Evolutionary conservation across 306 rosid species (phyloP).

Genomic region (Trifolium fragiferum): DNA sequence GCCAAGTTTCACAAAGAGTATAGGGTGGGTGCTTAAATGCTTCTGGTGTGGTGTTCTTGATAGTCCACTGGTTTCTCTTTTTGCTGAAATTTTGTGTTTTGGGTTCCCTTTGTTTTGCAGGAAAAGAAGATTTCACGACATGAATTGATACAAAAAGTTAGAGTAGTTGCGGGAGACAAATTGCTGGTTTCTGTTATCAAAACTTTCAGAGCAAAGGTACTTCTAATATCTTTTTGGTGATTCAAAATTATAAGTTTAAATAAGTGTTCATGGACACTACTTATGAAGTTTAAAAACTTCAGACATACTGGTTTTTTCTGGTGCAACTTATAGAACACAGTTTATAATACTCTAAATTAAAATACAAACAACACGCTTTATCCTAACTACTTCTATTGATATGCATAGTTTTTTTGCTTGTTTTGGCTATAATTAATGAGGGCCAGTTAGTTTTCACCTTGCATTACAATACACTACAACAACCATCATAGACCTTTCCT

Average conservation of each 20-base stretch:
- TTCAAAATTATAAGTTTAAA: constrained; percentile 14
- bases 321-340: neutral
- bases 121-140: constrained; percentile 63
- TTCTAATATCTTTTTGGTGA: constrained; percentile 1
- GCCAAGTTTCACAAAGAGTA: constrained; percentile 60
- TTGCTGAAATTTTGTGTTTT: neutral
- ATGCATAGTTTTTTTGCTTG: constrained; percentile 19
- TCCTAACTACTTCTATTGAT: neutral
- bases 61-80: neutral
- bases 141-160: constrained; percentile 63
- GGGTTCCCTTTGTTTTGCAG: constrained; percentile 47
- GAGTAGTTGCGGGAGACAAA: constrained; percentile 75
- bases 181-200: constrained; percentile 63
- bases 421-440: neutral
- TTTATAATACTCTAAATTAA: neutral
- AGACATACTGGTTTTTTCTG: neutral
- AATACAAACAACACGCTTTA: neutral
- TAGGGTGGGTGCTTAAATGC: constrained; percentile 51
- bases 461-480: neutral
- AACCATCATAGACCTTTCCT: neutral
- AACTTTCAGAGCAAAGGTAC: constrained; percentile 67
- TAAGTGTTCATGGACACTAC: constrained; percentile 9
- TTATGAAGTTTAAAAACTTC: constrained; percentile 13
- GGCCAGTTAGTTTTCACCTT: constrained; percentile 1
- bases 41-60: neutral